phyloP scores from a whole-genome alignment of 352 stramenopile genomes.

The Globisporangium canariense region DNA sequence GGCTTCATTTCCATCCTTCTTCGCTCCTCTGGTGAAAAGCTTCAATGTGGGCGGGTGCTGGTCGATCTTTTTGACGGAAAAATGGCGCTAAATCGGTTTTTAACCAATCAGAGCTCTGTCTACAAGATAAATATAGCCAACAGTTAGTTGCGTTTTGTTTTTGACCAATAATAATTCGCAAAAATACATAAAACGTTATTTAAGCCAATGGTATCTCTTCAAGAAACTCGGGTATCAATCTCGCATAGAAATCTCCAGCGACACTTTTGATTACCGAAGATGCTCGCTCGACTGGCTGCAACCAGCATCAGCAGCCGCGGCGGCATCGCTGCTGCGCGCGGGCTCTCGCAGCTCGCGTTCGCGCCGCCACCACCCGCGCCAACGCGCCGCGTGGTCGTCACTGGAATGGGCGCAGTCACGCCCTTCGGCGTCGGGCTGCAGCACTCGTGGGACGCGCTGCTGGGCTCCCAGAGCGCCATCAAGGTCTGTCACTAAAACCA shows the following conservation, averaged over 20 bases:
- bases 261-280: slow-evolving; percentile 1
- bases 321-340: slow-evolving; percentile 10
- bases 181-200: too few relatives aligned
- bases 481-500: slow-evolving; percentile 21
- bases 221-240: too few relatives aligned
- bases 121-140: too few relatives aligned
- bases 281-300: slow-evolving; percentile 1
- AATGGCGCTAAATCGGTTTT: background rate
- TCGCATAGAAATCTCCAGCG: too few relatives aligned
- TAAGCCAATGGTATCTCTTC: too few relatives aligned
- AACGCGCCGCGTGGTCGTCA: slow-evolving; percentile 88
- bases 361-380: slow-evolving; percentile 45
- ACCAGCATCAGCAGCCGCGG: background rate
- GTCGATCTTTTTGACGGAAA: slow-evolving; percentile 4
- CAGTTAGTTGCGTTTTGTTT: too few relatives aligned
- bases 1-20: slow-evolving; percentile 4
- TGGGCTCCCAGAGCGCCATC: slow-evolving; percentile 79
- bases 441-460: slow-evolving; percentile 77
- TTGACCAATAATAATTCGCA: too few relatives aligned
- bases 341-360: slow-evolving; percentile 69
- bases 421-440: slow-evolving; percentile 86
- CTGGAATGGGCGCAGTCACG: slow-evolving; percentile 88
- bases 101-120: too few relatives aligned
- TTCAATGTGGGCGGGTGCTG: slow-evolving; percentile 3
- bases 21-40: background rate